Conservation (phyloP, 1,284 basidiomycete genomes). For the Ustilago crameri region DNA sequence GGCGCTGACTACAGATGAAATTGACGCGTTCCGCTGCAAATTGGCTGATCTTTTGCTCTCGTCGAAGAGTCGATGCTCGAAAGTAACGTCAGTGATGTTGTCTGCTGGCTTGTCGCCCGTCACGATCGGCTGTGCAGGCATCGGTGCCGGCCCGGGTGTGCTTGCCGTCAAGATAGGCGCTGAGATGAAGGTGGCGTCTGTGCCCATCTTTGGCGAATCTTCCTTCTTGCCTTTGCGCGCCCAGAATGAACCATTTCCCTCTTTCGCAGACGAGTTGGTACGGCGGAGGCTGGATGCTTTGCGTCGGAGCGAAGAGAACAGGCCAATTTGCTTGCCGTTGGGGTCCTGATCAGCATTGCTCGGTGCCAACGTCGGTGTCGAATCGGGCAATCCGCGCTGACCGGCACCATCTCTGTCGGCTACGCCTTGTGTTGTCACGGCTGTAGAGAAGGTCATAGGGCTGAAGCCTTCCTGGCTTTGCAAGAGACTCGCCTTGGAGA, state of each 20-base stretch:
- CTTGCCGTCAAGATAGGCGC: constrained; percentile 31
- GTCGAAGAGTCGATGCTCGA: constrained; percentile 35
- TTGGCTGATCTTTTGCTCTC: constrained; percentile 7
- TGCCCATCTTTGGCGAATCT: constrained; percentile 30
- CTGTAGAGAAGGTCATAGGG: constrained; percentile 15
- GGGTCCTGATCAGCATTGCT: constrained; percentile 13
- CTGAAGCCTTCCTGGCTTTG: constrained; percentile 28
- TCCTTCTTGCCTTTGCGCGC: constrained; percentile 20
- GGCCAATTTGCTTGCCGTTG: constrained; percentile 28
- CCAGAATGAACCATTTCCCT: constrained; percentile 28
- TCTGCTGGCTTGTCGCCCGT: constrained; percentile 9
- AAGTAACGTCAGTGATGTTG: constrained; percentile 14
- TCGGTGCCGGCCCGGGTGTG: constrained; percentile 17
- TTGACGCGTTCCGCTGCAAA: constrained; percentile 34
- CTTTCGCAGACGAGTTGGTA: constrained; percentile 30
- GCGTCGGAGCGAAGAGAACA: constrained; percentile 54
- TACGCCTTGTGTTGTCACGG: neutral
- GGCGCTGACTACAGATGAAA: constrained; percentile 36
- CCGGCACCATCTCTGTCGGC: neutral
- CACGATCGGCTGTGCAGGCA: constrained; percentile 18
- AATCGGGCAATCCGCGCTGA: constrained; percentile 4
- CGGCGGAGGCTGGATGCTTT: constrained; percentile 46
- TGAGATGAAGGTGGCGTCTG: constrained; percentile 39
- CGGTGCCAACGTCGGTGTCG: neutral
- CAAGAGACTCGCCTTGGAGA: constrained; percentile 27